Percentiles rank a stretch among this genome's conserved stretches.
Conservation (phyloP, 371 early-diverging fungal genomes). For the Mortierella sp. region DNA sequence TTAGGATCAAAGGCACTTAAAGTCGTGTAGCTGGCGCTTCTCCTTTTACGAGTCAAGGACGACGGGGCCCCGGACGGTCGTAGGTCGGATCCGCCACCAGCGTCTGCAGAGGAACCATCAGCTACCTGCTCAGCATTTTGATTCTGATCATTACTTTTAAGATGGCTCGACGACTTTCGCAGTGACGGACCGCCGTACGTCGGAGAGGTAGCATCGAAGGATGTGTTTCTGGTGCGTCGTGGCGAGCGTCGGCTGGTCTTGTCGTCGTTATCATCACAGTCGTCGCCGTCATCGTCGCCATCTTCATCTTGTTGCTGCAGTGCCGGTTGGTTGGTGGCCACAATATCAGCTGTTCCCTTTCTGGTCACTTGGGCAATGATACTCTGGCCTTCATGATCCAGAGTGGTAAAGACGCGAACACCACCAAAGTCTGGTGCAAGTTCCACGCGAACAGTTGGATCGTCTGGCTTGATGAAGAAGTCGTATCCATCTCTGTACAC, state of each 20-base stretch:
- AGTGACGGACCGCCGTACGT: conserved; percentile 28
- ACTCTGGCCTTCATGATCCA: conserved; percentile 48
- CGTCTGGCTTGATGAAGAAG: conserved; percentile 50
- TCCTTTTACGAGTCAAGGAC: conserved; percentile 49
- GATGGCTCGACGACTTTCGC: conserved; percentile 34
- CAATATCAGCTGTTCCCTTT: conserved; percentile 22
- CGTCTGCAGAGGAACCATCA: conserved; percentile 30
- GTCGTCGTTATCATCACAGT: conserved; percentile 11
- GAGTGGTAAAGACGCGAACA: conserved; percentile 39
- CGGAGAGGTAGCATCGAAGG: conserved; percentile 21
- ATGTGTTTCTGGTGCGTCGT: conserved; percentile 25
- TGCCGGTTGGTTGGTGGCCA: background rate
- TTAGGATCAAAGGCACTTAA: conserved; percentile 53
- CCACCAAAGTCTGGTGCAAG: conserved; percentile 46
- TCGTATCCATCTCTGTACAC: conserved; percentile 49
- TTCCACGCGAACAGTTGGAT: conserved; percentile 47
- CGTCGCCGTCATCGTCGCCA: conserved; percentile 7
- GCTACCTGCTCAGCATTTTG: conserved; percentile 28
- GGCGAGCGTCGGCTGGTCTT: conserved; percentile 13
- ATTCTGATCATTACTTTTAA: conserved; percentile 45
- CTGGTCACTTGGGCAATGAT: conserved; percentile 43
- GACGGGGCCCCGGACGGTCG: conserved; percentile 33
- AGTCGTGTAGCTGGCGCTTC: conserved; percentile 50
- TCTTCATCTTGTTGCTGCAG: conserved; percentile 7
- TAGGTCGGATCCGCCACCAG: conserved; percentile 45